A percentile compares a stretch with the other conserved stretches of the same genome.
These are phyloP conservation scores for Micromonas commoda DNA, from an alignment of 139 green algal genomes.

Conservation along the genomic window DNA sequence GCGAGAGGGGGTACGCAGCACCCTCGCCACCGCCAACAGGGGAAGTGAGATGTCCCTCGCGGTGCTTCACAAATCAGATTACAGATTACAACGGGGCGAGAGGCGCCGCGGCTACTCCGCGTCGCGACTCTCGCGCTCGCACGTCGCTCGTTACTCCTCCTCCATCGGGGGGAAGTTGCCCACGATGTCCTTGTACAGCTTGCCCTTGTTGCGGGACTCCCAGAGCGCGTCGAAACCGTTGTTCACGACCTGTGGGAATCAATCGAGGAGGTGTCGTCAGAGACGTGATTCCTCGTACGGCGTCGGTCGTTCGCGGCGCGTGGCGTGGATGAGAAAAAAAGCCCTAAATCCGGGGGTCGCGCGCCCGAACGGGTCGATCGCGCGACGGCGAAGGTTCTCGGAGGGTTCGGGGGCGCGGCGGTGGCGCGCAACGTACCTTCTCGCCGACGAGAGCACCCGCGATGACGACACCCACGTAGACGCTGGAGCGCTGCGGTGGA, in stretches of 20 bases:
- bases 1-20: no score
- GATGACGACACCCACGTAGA: slow-evolving; percentile 22
- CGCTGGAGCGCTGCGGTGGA: neutral
- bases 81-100: no score
- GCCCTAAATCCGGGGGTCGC: neutral
- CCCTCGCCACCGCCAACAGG: no score
- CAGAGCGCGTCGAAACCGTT: slow-evolving; percentile 12
- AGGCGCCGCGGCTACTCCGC: no score
- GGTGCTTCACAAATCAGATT: no score
- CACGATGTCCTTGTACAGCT: slow-evolving; percentile 9
- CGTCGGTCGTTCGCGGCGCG: no score
- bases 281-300: no score
- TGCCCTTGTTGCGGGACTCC: slow-evolving; percentile 13
- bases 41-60: no score
- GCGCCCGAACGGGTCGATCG: neutral
- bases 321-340: no score
- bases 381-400: neutral
- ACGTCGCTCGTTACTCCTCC: neutral
- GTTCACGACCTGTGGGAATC: slow-evolving; percentile 7
- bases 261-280: neutral
- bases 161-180: neutral
- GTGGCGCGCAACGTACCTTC: neutral
- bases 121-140: no score
- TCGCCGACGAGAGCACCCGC: slow-evolving; percentile 18
- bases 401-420: no score